Evolutionary conservation across 805 yeast genomes (phyloP), one percentile per base, ranked within the genome.

Genomic region (Saccharomycopsis fibuligera): DNA sequence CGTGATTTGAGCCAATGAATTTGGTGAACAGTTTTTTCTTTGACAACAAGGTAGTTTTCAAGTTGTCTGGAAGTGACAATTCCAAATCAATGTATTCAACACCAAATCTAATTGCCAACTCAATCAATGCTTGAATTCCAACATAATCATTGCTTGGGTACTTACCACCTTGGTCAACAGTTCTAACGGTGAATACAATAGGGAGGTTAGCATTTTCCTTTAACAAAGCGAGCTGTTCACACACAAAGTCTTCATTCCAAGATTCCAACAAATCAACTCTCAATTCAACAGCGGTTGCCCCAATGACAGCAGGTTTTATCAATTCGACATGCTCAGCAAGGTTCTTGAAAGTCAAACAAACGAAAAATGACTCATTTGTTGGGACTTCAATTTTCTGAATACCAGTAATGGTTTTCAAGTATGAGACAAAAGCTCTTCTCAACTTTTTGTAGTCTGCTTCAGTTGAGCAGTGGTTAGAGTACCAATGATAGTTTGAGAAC

Each of bases 1-100:
- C 95, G 60, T 86, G 95, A 58, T 83, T 85, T 1, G 96, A 84
- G 12, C 88, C 93, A 62, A 91, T 85, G 31, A 91, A 68, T 59
- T 77, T 77, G 14, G 96, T 81, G 62, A 69, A 74, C 3, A 78
- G 76, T 59, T 78, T 80, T 39, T 65, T 67, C 21, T 72, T 68
- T 39, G 78, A 66, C 14, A 87, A 64, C 17, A 72, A 67, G 45
- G 74, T 75, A 50, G 78, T 68, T 10, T 41, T 35, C 17, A 85
- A 61, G 4, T 68, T 72, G 38, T 68, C 73, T 5, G 95, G 84
- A 58, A 78, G 73, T 5, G 86, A 73, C 50, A 90, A 72, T 63
- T 89, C 95, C 46, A 91, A 66, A 58, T 90, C 96, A 57, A 90
- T 75, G 60, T 70, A 89, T 53, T 83, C 91, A 51, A 88, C 79